Evolutionary conservation across 129 eudicot species (phyloP).

Genomic region (Glebionis coronaria): DNA sequence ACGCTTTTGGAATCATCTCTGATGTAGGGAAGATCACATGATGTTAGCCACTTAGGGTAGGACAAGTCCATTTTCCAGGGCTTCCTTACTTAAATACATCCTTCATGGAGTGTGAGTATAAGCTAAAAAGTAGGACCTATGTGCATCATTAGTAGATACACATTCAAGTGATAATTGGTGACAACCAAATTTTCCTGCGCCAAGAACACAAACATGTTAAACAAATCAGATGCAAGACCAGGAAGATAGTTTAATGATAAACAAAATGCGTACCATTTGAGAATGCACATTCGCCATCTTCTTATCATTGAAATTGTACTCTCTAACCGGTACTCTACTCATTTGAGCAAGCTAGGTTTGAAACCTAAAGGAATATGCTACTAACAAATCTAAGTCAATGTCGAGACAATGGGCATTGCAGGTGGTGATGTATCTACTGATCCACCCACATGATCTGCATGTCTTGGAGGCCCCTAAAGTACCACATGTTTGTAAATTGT

Average conservation of each 20-base stretch:
- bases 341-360: too few relatives aligned
- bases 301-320: constrained; percentile 65
- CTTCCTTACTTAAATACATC: constrained; percentile 84
- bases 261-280: constrained; percentile 52
- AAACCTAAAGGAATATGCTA: too few relatives aligned
- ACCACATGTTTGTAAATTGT: too few relatives aligned
- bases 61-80: too few relatives aligned
- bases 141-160: constrained; percentile 88
- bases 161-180: constrained; percentile 69
- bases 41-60: too few relatives aligned
- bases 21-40: too few relatives aligned
- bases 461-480: too few relatives aligned
- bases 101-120: constrained; percentile 89
- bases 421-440: too few relatives aligned
- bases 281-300: constrained; percentile 79
- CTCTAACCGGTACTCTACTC: constrained; percentile 85
- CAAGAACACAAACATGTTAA: constrained; percentile 5
- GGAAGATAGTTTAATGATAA: neutral
- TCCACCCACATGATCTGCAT: too few relatives aligned
- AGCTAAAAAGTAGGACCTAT: constrained; percentile 71
- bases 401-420: too few relatives aligned
- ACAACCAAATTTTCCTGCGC: constrained; percentile 80
- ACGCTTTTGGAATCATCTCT: too few relatives aligned
- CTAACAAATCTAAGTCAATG: too few relatives aligned
- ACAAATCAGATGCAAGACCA: neutral